Evolutionary conservation across 2,329 filamentous ascomycete genomes (phyloP), one percentile per base, ranked within the genome.

Genomic region (Aschersonia sp.): DNA sequence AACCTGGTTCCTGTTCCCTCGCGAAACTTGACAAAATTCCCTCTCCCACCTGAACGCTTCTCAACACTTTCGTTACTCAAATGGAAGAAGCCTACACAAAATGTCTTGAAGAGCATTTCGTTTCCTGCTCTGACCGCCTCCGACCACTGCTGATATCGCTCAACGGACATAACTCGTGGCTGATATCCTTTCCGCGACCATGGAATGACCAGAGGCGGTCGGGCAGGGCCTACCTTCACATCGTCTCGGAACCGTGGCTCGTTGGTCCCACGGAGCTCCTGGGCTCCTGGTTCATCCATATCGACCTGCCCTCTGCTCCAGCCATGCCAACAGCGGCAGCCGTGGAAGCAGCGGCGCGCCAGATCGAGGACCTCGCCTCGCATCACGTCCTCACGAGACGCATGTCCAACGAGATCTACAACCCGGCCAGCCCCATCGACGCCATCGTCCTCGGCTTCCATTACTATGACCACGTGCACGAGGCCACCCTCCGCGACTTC

Each of bases 111-210:
- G 40, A 51, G 31, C 46, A 51, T 47, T 51, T 51, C 43, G 43
- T 38, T 31, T 31, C 47, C 30, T 51, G 43, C 47, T 47, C 50
- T n/a, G 50, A 47, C 46, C 48, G 47, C 20, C 49, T 50, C 20
- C 50, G 56, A 32, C 61, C 63, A 0, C 51, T 62, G 5, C 44
- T 63, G 12, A 64, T 61, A 0, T 58, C 54, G 5, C 51, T 64
- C 5, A 65, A 65, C 46, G 61, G 61, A 4, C 62, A 65, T 44
- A 59, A 59, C 12, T 59, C 60, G 32, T 65, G 62, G 62, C 51
- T 65, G 2, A 48, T 64, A 32, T 63, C 61, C 5, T 57, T 65
- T 40, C 61, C 61, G 2, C 56, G 56, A 5, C 61, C 60, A 3
- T 42, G 45, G 7, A 35, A 47, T 9, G 59, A 61, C 10, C 53